Base-by-base conservation (phyloP, 495 filamentous ascomycete species). In the Hyaloscypha finlandica region DNA sequence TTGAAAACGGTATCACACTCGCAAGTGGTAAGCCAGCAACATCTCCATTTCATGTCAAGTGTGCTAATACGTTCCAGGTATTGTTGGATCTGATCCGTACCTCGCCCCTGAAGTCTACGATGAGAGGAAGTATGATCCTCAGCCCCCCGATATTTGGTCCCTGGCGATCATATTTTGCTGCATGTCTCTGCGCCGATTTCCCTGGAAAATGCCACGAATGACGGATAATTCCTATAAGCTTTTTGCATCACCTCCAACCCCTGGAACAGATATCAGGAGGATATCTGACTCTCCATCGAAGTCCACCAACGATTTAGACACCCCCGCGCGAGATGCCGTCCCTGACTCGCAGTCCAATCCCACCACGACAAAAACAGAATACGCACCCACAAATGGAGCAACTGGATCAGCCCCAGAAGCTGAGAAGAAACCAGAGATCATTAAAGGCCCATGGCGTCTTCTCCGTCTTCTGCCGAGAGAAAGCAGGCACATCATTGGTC, bases 111-210 rank as follows among this genome's bases (percentile, higher is more conserved):
- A 99, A 78, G 95, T 99, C 6, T 99, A 97, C 75, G 93, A 97
- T 65, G 89, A 94, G 73, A 85, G 90, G 70, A 95, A 93, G 74
- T 99, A 99, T 77, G 94, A 99, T 71, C 94, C 95, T 4, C 91
- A 92, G 70, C 92, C 92, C 19, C 90, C 93, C 12, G 95, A 99
- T 82, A 90, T 99, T 68, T 99, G 95, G 95, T 99, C 95, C 25
- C 82, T 99, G 51, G 95, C 95, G 30, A 98, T 99, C 74, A 97
- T 99, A 64, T 98, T 95, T 79, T 97, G 95, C 76, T 99, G 95
- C 81, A 99, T 99, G 95, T 94, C 92, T 29, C 85, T 99, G 37
- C 84, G 95, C 42, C 84, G 96, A 19, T 99, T 98, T 75, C 95
- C 96, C 0, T 99, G 95, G 95, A 99, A 99, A 80, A 88, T 93